Percentiles rank a stretch among this genome's conserved stretches.
Evolutionary conservation across 331 rosid species (phyloP).

Genomic region (Acacia pycnantha): DNA sequence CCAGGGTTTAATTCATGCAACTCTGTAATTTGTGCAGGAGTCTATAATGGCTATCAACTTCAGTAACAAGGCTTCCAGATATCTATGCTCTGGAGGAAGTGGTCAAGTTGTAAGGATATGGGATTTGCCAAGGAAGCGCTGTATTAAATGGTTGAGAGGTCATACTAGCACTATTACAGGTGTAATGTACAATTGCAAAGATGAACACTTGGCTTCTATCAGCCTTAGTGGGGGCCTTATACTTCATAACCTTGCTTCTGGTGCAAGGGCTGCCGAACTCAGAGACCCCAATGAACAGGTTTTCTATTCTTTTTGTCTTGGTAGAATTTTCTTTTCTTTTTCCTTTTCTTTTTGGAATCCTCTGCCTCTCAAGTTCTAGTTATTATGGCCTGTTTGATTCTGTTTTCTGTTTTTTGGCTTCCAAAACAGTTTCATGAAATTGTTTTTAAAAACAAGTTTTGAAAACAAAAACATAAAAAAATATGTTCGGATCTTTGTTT

Average conservation of each 20-base stretch:
- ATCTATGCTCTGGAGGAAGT: slow-evolving; percentile 95
- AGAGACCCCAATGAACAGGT: slow-evolving; percentile 97
- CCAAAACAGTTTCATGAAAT: too few relatives aligned
- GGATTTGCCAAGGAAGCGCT: slow-evolving; percentile 95
- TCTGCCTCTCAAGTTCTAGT: slow-evolving; percentile 11
- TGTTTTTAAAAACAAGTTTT: too few relatives aligned
- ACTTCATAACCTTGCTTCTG: slow-evolving; percentile 95
- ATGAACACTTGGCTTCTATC: slow-evolving; percentile 96
- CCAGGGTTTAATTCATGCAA: slow-evolving; percentile 18
- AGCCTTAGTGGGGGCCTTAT: slow-evolving; percentile 92
- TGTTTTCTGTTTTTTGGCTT: too few relatives aligned
- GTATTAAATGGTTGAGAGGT: slow-evolving; percentile 93
- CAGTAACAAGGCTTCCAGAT: slow-evolving; percentile 94
- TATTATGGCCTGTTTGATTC: too few relatives aligned
- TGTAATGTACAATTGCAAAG: slow-evolving; percentile 90
- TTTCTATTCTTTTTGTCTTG: not conserved
- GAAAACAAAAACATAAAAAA: too few relatives aligned
- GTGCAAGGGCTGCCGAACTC: slow-evolving; percentile 91
- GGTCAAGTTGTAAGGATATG: slow-evolving; percentile 97
- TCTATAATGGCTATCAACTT: slow-evolving; percentile 81
- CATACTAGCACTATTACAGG: slow-evolving; percentile 86
- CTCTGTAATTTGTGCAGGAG: slow-evolving; percentile 51
- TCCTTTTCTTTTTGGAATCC: slow-evolving; percentile 37
- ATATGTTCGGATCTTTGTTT: too few relatives aligned
- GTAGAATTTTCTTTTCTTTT: slow-evolving; percentile 20